Evolutionary conservation across 2,329 filamentous ascomycete genomes (phyloP).

Genomic region (Alternaria arbusti): DNA sequence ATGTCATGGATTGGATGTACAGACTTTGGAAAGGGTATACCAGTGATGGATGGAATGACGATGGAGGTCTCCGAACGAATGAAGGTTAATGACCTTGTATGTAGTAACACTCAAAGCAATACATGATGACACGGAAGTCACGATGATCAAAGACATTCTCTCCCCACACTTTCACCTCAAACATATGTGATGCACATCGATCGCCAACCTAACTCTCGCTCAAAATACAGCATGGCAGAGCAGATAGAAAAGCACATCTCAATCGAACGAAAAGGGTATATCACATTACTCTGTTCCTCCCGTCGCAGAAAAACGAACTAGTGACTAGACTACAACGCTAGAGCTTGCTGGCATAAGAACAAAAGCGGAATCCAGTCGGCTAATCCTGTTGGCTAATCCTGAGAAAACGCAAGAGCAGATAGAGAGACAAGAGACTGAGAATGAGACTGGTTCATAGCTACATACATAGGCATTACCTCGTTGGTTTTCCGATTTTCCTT

Average conservation of each 20-base stretch:
- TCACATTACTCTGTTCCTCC: slow-evolving; percentile 1
- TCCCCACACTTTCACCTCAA: background rate
- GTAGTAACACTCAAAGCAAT: background rate
- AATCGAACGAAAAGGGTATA: slow-evolving; percentile 14
- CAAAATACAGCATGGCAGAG: background rate
- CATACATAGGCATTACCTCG: slow-evolving; percentile 12
- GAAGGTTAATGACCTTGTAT: background rate
- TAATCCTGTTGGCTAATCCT: background rate
- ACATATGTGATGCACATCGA: background rate
- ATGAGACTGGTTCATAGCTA: slow-evolving; percentile 6
- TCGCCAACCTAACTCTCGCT: background rate
- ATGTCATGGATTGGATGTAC: background rate
- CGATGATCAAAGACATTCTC: background rate
- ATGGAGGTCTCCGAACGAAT: background rate
- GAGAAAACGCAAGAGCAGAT: background rate
- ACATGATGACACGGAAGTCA: background rate
- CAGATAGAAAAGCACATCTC: background rate
- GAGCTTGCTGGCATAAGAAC: background rate
- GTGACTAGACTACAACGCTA: background rate
- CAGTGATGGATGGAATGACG: background rate
- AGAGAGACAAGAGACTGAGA: background rate
- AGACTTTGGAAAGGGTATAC: background rate
- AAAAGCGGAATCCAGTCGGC: background rate
- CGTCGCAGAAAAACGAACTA: background rate
- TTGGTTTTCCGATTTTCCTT: background rate